phyloP scores from a whole-genome alignment of 371 early-diverging fungal genomes.

The Apophysomyces sp. region DNA sequence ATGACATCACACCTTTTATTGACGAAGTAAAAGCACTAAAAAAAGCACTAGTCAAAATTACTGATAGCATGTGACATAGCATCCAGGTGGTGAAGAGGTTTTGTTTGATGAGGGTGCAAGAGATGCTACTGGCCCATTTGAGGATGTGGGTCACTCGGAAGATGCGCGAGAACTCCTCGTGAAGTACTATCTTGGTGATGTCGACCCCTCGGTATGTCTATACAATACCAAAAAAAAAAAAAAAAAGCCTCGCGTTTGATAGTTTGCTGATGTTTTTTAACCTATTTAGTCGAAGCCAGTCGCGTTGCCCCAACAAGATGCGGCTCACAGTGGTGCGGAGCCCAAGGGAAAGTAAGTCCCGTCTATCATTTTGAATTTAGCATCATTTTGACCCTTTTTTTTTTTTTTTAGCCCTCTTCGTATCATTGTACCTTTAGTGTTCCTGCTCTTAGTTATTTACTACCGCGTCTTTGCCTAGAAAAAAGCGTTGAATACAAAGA shows the following conservation, averaged over 20 bases:
- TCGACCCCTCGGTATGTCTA: conserved; percentile 59
- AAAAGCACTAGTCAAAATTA: not conserved
- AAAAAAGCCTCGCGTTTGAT: too few species aligned
- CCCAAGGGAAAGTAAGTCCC: conserved; percentile 51
- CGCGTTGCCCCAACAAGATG: conserved; percentile 12
- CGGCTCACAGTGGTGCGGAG: conserved; percentile 9
- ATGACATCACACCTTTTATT: conserved; percentile 79
- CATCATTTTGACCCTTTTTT: not conserved
- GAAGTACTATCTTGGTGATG: conserved; percentile 72
- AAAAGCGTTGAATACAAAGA: not conserved
- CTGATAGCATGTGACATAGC: conserved; percentile 39
- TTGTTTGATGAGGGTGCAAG: conserved; percentile 76
- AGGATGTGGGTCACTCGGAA: conserved; percentile 94
- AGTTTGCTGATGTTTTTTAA: conserved; percentile 5
- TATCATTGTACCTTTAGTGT: conserved; percentile 29
- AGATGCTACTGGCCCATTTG: conserved; percentile 93
- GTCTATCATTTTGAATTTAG: not conserved
- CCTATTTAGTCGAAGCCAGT: conserved; percentile 34
- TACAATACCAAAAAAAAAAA: too few species aligned
- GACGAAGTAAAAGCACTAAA: conserved; percentile 51
- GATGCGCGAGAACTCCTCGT: conserved; percentile 86
- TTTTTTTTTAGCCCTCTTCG: conserved; percentile 34
- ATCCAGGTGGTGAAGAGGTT: conserved; percentile 86
- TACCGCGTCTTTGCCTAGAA: conserved; percentile 28
- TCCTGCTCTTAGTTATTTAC: conserved; percentile 27